Conservation (phyloP, 495 filamentous ascomycete species). For the Aspergillus sparsus region DNA sequence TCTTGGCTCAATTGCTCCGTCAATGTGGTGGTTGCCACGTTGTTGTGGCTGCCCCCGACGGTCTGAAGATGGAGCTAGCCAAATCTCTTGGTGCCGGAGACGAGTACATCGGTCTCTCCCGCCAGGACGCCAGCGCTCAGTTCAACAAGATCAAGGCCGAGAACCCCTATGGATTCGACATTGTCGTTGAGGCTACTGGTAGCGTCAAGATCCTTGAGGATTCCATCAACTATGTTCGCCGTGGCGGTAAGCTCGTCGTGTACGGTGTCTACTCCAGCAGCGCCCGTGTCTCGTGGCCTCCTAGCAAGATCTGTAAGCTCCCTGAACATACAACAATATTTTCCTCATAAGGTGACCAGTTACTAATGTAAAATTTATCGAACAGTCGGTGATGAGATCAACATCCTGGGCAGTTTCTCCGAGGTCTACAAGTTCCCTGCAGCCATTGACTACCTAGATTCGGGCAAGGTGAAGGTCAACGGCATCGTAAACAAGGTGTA, state of each 20-base stretch:
- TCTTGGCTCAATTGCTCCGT: slow-evolving; percentile 62
- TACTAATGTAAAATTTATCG: background rate
- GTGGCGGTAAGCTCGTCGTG: slow-evolving; percentile 68
- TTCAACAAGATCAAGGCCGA: slow-evolving; percentile 62
- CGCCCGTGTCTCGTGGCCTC: slow-evolving; percentile 63
- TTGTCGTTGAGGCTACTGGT: slow-evolving; percentile 65
- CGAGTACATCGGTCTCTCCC: slow-evolving; percentile 62
- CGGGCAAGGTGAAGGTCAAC: slow-evolving; percentile 61
- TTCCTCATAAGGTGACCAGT: background rate
- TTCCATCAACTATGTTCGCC: slow-evolving; percentile 65
- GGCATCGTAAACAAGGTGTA: slow-evolving; percentile 56
- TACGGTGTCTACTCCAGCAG: slow-evolving; percentile 66
- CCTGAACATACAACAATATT: background rate
- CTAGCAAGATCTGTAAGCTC: slow-evolving; percentile 61
- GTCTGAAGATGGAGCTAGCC: slow-evolving; percentile 70
- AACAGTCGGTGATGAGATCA: slow-evolving; percentile 60
- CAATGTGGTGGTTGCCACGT: slow-evolving; percentile 66
- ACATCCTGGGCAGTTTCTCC: slow-evolving; percentile 68
- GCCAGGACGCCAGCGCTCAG: slow-evolving; percentile 54
- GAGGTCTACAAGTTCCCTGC: slow-evolving; percentile 75
- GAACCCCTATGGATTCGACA: slow-evolving; percentile 72
- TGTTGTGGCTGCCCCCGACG: slow-evolving; percentile 64
- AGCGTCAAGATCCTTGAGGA: slow-evolving; percentile 68
- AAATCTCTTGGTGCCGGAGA: slow-evolving; percentile 67
- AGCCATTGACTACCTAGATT: slow-evolving; percentile 69